A percentile compares a stretch with the other conserved stretches of the same genome.
phyloP scores from a whole-genome alignment of 768 basidiomycete genomes.

The Mycena albidolilacea region DNA sequence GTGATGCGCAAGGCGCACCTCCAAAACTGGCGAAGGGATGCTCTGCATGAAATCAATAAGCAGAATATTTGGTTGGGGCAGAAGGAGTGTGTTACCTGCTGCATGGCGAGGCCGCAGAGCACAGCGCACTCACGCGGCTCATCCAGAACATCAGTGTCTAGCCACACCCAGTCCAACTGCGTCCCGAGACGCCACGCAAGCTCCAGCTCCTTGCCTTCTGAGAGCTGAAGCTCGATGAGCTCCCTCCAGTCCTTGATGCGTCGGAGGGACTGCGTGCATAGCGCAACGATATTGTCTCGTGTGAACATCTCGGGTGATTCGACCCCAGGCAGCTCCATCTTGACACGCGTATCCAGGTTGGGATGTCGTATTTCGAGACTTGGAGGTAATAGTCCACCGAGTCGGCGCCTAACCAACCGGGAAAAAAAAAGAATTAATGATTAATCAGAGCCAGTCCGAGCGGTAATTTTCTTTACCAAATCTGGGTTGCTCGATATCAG shows the following conservation, averaged over 20 bases:
- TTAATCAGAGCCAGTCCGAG: background rate
- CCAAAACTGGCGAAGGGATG: constrained; percentile 66
- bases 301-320: constrained; percentile 68
- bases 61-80: constrained; percentile 21
- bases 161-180: constrained; percentile 90
- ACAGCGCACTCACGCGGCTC: constrained; percentile 78
- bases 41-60: constrained; percentile 25
- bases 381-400: constrained; percentile 81
- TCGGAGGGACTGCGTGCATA: constrained; percentile 72
- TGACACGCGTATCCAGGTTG: constrained; percentile 73
- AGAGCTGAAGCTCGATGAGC: constrained; percentile 68
- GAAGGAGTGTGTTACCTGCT: constrained; percentile 64
- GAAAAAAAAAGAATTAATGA: background rate
- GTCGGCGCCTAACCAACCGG: constrained; percentile 66
- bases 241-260: constrained; percentile 73
- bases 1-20: constrained; percentile 85
- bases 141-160: constrained; percentile 76
- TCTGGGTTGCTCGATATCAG: constrained; percentile 26
- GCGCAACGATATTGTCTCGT: constrained; percentile 71
- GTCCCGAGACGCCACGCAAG: constrained; percentile 85
- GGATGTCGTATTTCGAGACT: constrained; percentile 82
- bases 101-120: constrained; percentile 81
- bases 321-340: constrained; percentile 76
- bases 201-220: constrained; percentile 71
- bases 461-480: constrained; percentile 34